Evolutionary conservation across 2,329 filamentous ascomycete species (phyloP), one percentile per base, ranked within the genome.

Genomic region (Phialocephala subalpina): DNA sequence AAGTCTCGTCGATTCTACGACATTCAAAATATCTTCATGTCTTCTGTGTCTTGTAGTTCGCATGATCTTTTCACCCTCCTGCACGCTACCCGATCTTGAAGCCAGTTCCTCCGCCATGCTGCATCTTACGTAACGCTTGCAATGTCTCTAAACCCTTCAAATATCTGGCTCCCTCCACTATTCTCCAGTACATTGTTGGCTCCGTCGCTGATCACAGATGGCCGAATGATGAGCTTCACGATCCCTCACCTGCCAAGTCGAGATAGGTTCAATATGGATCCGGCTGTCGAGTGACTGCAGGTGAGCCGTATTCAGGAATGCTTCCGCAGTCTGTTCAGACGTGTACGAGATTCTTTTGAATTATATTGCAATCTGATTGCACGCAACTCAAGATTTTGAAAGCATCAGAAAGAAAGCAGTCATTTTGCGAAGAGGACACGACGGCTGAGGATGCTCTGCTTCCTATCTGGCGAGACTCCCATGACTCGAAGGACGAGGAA

Each of bases 111-210:
- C 11, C n/a, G 18, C 8, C 42, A 8, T 22, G 45, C 45, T 33
- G 29, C 29, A 33, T 33, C 29, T 33, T 9, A 33, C 29, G 29
- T 33, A 33, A 33, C 29, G 29, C 29, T 33, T 33, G 29, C 29
- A 33, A 33, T 9, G 29, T 33, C 29, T 42, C 40, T 25, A 49
- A 45, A 49, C 22, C 45, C 45, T 49, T 49, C 45, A 49, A 49
- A 49, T 49, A 49, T 12, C 45, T 49, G 45, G 45, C 45, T n/a
- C 20, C n/a, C n/a, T 49, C n/a, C 45, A 25, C 45, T 6, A 22
- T 9, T 20, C n/a, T 49, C 9, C 20, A 1, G 1, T 33, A 33
- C 29, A 9, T 33, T 33, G 29, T 33, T 33, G 9, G n/a, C 5
- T 25, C n/a, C n/a, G 20, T 25, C n/a, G 45, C 45, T 42, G 16